Base-by-base conservation (phyloP, 208 protist genomes). In the Trypanosoma theileri region DNA sequence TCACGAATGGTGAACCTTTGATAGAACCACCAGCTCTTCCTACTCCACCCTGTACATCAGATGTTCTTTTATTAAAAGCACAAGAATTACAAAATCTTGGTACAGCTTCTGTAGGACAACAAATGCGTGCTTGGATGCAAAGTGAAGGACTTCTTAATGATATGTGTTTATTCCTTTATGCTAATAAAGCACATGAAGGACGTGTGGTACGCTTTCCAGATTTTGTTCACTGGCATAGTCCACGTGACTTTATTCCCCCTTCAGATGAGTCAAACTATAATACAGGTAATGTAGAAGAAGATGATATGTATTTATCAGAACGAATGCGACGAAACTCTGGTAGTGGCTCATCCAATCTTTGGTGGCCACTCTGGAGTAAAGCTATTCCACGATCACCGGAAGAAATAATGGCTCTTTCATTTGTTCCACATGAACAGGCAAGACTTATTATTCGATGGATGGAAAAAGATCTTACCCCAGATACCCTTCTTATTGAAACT, bases 141-240 rank as follows among this genome's bases (percentile, higher is more conserved):
- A 69, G 65, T 51, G 75, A 90, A 59, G 69, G 70, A 21, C 77
- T 94, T 7, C 88, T 89, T 77, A 93, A 92, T 72, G 90, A 95
- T 71, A 95, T 95, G 90, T 93, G 86, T 66, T 74, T 87, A 19
- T 95, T 95, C 55, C 80, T 89, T n/a, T 83, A 85, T 73, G 79
- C 75, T 10, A 95, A 95, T 69, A 53, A 71, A 28, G 81, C 82
- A 3, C 79, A 84, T 54, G 64, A 91, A 8, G 84, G 89, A 17
- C 84, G 81, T 21, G 76, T 84, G 21, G 90, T 93, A 26, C 85
- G 86, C 53, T 95, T 95, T 74, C 75, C 90, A 4, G 90, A 95
- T 69, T 95, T 95, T 81, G 77, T 95, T 45, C 86, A 89, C 16
- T 95, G 86, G 85, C 77, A 91, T 76, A 95, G 90, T 65, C 86